These are phyloP conservation scores for Monosporascus sp. DNA, from an alignment of 2,329 filamentous ascomycete genomes.

Conservation along the genomic window DNA sequence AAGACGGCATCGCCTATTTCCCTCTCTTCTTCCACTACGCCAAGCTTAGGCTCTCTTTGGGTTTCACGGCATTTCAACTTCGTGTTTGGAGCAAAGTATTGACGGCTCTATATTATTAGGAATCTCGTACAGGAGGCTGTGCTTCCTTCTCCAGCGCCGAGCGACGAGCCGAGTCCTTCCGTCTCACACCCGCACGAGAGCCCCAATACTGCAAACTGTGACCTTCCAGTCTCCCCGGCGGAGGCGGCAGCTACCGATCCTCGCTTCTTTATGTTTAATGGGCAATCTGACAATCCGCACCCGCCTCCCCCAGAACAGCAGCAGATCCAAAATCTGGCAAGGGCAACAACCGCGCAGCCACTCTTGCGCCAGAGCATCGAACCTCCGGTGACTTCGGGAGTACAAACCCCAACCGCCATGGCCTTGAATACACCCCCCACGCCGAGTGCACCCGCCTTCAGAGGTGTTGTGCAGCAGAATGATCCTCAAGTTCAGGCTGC, in stretches of 20 bases:
- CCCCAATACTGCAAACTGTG: slow-evolving; percentile 23
- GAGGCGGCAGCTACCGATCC: slow-evolving; percentile 17
- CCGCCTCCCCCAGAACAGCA: slow-evolving; percentile 2
- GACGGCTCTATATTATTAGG: slow-evolving; percentile 2
- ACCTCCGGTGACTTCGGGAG: slow-evolving; percentile 3
- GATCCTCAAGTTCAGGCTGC: slow-evolving; percentile 10
- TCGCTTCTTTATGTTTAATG: slow-evolving; percentile 17
- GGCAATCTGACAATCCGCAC: slow-evolving; percentile 5
- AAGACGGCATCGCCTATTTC: background rate
- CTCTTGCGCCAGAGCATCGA: slow-evolving; percentile 9
- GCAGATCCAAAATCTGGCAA: slow-evolving; percentile 5
- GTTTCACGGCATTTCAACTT: background rate
- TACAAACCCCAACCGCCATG: slow-evolving; percentile 13
- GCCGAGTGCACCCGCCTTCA: slow-evolving; percentile 9
- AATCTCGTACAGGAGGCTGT: slow-evolving; percentile 26
- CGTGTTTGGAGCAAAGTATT: background rate
- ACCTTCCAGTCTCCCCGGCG: slow-evolving; percentile 23
- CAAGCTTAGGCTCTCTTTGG: background rate
- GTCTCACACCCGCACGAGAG: slow-evolving; percentile 30
- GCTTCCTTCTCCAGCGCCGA: slow-evolving; percentile 59
- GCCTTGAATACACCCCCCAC: slow-evolving; percentile 21
- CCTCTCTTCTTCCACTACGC: background rate
- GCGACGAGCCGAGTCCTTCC: slow-evolving; percentile 53
- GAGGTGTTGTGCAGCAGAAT: slow-evolving; percentile 2
- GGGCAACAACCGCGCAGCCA: slow-evolving; percentile 4